These are phyloP conservation scores for Chytriomyces hyalinus DNA, from an alignment of 192 early-diverging fungal genomes.

Conservation along the genomic window DNA sequence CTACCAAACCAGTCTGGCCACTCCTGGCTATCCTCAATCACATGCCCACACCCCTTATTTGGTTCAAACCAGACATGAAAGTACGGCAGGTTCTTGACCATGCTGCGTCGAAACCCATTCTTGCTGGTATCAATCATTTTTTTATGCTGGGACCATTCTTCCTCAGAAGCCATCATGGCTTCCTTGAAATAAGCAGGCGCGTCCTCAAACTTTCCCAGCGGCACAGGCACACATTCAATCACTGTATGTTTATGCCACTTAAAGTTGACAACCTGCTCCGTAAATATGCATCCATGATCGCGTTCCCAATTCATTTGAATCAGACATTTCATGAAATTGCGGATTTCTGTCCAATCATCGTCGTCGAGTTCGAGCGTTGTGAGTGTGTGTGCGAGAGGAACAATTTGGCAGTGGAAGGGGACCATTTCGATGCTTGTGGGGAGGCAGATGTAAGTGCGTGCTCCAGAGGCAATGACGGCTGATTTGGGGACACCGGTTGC, in stretches of 20 bases:
- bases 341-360: conserved; percentile 90
- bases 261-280: conserved; percentile 86
- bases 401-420: conserved; percentile 88
- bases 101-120: conserved; percentile 51
- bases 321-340: conserved; percentile 96
- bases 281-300: conserved; percentile 78
- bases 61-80: conserved; percentile 97
- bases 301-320: conserved; percentile 82
- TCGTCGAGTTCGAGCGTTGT: conserved; percentile 89
- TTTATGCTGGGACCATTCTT: conserved; percentile 89
- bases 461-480: conserved; percentile 79
- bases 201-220: conserved; percentile 72
- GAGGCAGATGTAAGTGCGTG: conserved; percentile 78
- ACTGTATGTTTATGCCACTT: conserved; percentile 78
- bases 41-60: conserved; percentile 88
- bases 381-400: conserved; percentile 82
- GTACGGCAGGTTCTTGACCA: conserved; percentile 81
- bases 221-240: conserved; percentile 93
- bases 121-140: conserved; percentile 77
- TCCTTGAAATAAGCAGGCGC: conserved; percentile 90
- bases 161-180: conserved; percentile 73
- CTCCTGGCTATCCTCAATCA: conserved; percentile 85
- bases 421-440: conserved; percentile 75
- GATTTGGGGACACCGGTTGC: conserved; percentile 62
- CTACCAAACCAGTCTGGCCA: conserved; percentile 89